Conservation (phyloP, 2,329 filamentous ascomycete genomes). For the Beauveria sp. region DNA sequence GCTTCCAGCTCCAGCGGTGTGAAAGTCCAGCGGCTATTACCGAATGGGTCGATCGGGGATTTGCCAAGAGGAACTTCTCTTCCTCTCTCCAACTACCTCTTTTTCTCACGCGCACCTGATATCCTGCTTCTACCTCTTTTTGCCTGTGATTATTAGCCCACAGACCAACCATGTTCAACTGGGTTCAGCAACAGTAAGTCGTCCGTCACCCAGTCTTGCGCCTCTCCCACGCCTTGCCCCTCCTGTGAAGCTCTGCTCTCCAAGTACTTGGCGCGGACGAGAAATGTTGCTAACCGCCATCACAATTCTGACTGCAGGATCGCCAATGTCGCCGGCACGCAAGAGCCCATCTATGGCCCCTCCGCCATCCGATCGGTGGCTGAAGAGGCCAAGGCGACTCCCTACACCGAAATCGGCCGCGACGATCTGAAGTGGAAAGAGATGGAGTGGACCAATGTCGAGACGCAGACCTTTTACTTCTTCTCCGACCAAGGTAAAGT, state of each 20-base stretch:
- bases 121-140: neutral
- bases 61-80: slow-evolving; percentile 8
- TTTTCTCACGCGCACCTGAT: neutral
- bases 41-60: slow-evolving; percentile 6
- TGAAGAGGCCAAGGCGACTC: slow-evolving; percentile 66
- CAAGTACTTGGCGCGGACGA: neutral
- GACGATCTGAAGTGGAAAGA: slow-evolving; percentile 77
- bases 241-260: neutral
- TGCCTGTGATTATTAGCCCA: neutral
- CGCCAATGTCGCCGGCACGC: slow-evolving; percentile 82
- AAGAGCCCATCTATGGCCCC: slow-evolving; percentile 92
- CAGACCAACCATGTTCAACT: slow-evolving; percentile 68
- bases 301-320: slow-evolving; percentile 35
- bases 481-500: slow-evolving; percentile 69
- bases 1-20: slow-evolving; percentile 7
- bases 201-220: neutral
- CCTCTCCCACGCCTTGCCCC: neutral
- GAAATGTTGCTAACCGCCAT: slow-evolving; percentile 16
- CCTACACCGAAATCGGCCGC: slow-evolving; percentile 71
- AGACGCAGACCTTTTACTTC: slow-evolving; percentile 94
- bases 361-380: slow-evolving; percentile 80
- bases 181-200: slow-evolving; percentile 82
- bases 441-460: slow-evolving; percentile 79
- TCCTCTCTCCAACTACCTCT: neutral
- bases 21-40: slow-evolving; percentile 9